Evolutionary conservation across 106 monocot genomes (phyloP).

Genomic region (Agapanthus africanus): DNA sequence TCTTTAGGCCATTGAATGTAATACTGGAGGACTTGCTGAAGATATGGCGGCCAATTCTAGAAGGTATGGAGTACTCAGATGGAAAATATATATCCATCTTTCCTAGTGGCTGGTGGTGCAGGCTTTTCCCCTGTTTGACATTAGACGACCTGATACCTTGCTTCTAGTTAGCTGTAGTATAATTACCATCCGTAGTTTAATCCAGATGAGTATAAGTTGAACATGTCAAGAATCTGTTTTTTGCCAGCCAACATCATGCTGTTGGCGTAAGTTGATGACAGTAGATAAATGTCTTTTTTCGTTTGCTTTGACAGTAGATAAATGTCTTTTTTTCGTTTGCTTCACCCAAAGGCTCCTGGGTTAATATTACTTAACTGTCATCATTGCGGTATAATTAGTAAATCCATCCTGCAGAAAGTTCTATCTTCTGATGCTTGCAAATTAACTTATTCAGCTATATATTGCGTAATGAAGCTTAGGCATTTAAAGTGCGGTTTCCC

Average conservation of each 20-base stretch:
- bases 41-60: not conserved
- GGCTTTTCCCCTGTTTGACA: not conserved
- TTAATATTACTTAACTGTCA: not conserved
- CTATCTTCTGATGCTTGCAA: not conserved
- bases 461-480: not conserved
- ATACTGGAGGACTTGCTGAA: not conserved
- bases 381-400: not conserved
- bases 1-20: slow-evolving; percentile 7
- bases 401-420: not conserved
- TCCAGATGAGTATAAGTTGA: too few species aligned
- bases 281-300: too few species aligned
- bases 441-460: not conserved
- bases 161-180: not conserved
- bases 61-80: slow-evolving; percentile 7
- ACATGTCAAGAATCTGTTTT: too few species aligned
- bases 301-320: too few species aligned
- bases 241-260: not conserved
- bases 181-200: not conserved
- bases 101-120: not conserved
- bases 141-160: not conserved
- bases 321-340: not conserved
- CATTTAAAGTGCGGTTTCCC: not conserved
- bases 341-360: not conserved
- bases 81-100: not conserved
- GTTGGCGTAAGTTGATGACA: not conserved